Evolutionary conservation across 2,329 filamentous ascomycete genomes (phyloP), one percentile per base, ranked within the genome.

Genomic region (Bipolaris sorokiniana): DNA sequence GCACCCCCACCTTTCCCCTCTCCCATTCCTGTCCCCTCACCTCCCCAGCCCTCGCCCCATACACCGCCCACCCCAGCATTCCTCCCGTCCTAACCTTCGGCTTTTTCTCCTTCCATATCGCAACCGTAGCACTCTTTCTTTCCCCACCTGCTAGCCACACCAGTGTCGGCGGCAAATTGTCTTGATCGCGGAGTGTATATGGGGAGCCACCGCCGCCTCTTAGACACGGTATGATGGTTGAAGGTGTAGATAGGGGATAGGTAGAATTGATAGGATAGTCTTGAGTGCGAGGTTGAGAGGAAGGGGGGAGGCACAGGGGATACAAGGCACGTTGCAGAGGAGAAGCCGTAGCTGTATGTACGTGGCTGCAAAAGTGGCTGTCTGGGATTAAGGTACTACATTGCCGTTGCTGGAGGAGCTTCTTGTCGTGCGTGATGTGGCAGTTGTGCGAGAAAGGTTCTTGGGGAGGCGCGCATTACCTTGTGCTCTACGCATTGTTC

Each of bases 141-240:
- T 66, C 67, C 7, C 72, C 71, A 7, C 72, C 72, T 2, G 70
- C 69, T 1, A 75, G 63, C 53, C 61, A 72, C 36, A 59, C 70
- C 0, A 74, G 47, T 0, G 36, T 58, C 15, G 56, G 37, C 3
- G 68, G 69, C 2, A 72, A 36, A 0, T 42, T 50, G 5, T 65
- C 55, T 2, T 50, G n/a, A 23, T 63, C 56, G 23, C 28, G 16
- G 7, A 58, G 18, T 2, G 23, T 36, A 7, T 40, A 48, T 26
- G 53, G 28, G 3, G 54, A 51, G 2, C 48, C 56, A 1, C 57
- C 64, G n/a, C 68, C 67, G 34, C 67, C 69, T 53, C 68, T 50
- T 1, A 71, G 58, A 22, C 48, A 44, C 15, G 50, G 47, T 4
- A 20, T 16, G 4, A 28, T 3, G 13, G 26, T 10, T 28, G 16